Conservation (phyloP, 1,139 yeast species). For the Pichia sp. region DNA sequence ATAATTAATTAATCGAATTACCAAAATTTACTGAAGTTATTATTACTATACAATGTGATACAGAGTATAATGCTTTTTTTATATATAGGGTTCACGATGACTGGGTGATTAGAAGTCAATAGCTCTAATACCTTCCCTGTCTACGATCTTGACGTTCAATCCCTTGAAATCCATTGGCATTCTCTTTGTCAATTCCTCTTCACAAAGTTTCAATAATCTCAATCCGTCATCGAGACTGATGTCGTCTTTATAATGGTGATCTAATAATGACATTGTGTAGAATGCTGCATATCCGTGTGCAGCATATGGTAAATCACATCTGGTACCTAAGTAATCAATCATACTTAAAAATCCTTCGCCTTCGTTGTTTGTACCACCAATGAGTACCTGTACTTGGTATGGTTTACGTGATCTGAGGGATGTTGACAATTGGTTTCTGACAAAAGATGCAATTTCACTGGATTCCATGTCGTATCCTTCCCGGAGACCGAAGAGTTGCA, state of each 20-base stretch:
- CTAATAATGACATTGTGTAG: slow-evolving; percentile 86
- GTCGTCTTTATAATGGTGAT: slow-evolving; percentile 83
- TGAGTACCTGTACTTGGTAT: slow-evolving; percentile 84
- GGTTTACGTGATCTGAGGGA: slow-evolving; percentile 92
- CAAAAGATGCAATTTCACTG: slow-evolving; percentile 82
- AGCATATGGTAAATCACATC: slow-evolving; percentile 89
- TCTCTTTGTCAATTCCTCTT: slow-evolving; percentile 77
- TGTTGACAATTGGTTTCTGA: slow-evolving; percentile 84
- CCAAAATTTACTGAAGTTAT: too few relatives aligned
- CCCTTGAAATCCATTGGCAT: slow-evolving; percentile 98
- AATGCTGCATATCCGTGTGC: slow-evolving; percentile 98
- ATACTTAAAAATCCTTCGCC: slow-evolving; percentile 75
- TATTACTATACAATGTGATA: neutral
- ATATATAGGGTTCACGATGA: slow-evolving; percentile 8
- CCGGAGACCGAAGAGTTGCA: slow-evolving; percentile 84
- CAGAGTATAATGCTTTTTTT: neutral
- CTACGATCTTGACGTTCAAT: slow-evolving; percentile 64
- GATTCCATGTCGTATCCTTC: slow-evolving; percentile 82
- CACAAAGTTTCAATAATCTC: slow-evolving; percentile 67
- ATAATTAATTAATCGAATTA: too few relatives aligned
- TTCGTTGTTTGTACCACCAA: slow-evolving; percentile 73
- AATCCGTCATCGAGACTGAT: slow-evolving; percentile 80
- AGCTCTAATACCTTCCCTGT: slow-evolving; percentile 65
- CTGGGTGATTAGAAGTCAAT: slow-evolving; percentile 35
- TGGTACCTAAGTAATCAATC: slow-evolving; percentile 94